Base-by-base conservation (phyloP, 164 flowering plant genomes). In the Umbellularia californica region DNA sequence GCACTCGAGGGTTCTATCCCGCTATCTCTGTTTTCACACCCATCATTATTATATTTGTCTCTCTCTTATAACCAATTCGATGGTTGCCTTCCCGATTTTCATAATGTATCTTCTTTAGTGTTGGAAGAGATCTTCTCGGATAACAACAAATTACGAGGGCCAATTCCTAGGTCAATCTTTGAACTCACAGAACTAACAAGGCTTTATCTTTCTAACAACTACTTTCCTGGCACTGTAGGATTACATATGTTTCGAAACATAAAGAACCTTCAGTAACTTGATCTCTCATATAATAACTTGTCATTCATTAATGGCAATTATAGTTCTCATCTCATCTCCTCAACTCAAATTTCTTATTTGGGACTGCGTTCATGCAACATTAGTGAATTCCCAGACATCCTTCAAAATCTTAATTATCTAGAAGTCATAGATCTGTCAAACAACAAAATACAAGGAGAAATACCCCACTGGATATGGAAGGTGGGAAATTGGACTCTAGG, bases 361-460 rank as follows among this genome's bases (percentile, higher is more conserved):
- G 11, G 14, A 2, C 41, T 77, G 19, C 24, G 23, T 27, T 72
- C 74, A 1, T 77, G 80, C 80, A 77, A 74, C 55, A 20, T 79
- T 9, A 72, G 4, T 6, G 19, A 72, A 27, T 77, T 82, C 23
- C 82, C 84, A 30, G 10, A 23, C 28, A 72, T 79, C 60, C 24
- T 79, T 11, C 28, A 9, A 19, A 25, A 30, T 23, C 69, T 62
- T 1, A 23, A 63, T n/a, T 1, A 47, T 2, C 19, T 72, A 1
- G 0, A 14, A 14, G 1, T 6, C 41, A 35, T 72, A 4, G 68
- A 72, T 52, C 69, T 72, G 7, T 72, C 68, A 5, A 41, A 63
- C 33, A 72, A 72, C 55, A 41, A 5, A n/a, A 41, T 72, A 0
- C 15, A 35, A 0, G 74, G 74, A 1, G 51, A 23, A 1, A 47